These are phyloP conservation scores for Mycena venus DNA, from an alignment of 768 basidiomycete species.

Conservation along the genomic window DNA sequence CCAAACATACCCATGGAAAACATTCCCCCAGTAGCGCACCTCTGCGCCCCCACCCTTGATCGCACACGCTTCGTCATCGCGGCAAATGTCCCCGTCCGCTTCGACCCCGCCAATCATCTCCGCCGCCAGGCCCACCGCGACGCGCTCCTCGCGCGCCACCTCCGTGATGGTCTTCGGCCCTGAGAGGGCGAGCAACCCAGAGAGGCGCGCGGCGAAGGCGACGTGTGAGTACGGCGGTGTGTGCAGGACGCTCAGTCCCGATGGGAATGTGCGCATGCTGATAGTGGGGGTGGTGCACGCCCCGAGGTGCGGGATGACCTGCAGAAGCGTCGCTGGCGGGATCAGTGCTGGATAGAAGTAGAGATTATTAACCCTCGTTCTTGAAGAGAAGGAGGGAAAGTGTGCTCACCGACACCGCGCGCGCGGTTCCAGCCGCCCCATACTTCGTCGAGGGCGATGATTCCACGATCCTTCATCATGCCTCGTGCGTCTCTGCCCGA, in stretches of 20 bases:
- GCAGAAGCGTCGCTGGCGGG: conserved; percentile 88
- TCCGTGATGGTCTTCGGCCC: conserved; percentile 75
- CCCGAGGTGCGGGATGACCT: conserved; percentile 77
- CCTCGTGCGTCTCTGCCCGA: conserved; percentile 56
- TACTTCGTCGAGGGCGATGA: conserved; percentile 60
- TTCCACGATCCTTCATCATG: conserved; percentile 83
- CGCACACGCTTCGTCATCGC: conserved; percentile 73
- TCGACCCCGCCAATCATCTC: conserved; percentile 88
- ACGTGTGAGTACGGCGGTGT: conserved; percentile 80
- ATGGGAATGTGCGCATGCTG: conserved; percentile 73
- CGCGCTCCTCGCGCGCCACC: conserved; percentile 76
- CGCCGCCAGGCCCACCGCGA: conserved; percentile 79
- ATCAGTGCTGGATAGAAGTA: conserved; percentile 75
- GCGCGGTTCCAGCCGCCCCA: neutral
- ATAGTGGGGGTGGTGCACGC: conserved; percentile 77
- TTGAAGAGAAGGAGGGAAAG: neutral
- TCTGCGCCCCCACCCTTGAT: conserved; percentile 65
- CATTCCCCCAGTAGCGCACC: conserved; percentile 80
- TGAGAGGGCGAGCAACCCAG: conserved; percentile 62
- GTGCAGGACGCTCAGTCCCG: conserved; percentile 86
- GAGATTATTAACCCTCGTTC: neutral
- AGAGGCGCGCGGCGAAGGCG: conserved; percentile 78
- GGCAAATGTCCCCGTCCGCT: conserved; percentile 74
- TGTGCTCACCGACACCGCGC: neutral
- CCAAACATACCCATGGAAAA: conserved; percentile 79